phyloP scores from a whole-genome alignment of 2,329 filamentous ascomycete genomes.

The Monilinia fructigena region DNA sequence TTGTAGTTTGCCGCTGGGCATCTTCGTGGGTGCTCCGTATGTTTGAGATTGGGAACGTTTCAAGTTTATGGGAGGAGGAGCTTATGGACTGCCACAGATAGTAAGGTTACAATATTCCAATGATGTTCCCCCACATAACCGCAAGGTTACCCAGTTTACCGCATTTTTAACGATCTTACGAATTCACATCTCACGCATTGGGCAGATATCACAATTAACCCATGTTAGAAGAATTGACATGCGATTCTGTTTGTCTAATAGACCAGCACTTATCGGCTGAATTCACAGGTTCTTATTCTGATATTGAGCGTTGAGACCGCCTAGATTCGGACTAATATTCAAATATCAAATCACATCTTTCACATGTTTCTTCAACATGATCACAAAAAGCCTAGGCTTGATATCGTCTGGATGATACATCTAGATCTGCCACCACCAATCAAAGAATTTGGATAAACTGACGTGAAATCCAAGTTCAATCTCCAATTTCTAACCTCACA shows the following conservation, averaged over 20 bases:
- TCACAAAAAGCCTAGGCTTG: neutral
- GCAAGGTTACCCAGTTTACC: neutral
- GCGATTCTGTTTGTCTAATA: neutral
- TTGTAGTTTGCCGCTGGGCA: slow-evolving; percentile 49
- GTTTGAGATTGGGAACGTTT: slow-evolving; percentile 17
- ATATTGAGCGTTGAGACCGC: neutral
- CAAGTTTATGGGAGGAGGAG: neutral
- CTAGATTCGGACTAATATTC: neutral
- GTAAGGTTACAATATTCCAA: neutral
- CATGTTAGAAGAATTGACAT: neutral
- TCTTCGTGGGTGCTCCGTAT: slow-evolving; percentile 43
- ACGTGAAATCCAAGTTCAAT: neutral
- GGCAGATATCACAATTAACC: neutral
- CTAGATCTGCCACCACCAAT: slow-evolving; percentile 2
- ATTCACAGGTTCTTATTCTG: neutral
- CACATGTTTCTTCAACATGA: slow-evolving; percentile 1
- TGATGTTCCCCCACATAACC: neutral
- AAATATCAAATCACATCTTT: neutral
- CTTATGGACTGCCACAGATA: neutral
- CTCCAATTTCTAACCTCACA: neutral
- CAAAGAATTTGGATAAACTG: neutral
- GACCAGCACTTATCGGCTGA: neutral
- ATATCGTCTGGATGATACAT: neutral
- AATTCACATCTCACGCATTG: neutral
- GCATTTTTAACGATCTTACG: neutral